Evolutionary conservation across 2,329 filamentous ascomycete species (phyloP).

Genomic region (Parafenestella ontariensis): DNA sequence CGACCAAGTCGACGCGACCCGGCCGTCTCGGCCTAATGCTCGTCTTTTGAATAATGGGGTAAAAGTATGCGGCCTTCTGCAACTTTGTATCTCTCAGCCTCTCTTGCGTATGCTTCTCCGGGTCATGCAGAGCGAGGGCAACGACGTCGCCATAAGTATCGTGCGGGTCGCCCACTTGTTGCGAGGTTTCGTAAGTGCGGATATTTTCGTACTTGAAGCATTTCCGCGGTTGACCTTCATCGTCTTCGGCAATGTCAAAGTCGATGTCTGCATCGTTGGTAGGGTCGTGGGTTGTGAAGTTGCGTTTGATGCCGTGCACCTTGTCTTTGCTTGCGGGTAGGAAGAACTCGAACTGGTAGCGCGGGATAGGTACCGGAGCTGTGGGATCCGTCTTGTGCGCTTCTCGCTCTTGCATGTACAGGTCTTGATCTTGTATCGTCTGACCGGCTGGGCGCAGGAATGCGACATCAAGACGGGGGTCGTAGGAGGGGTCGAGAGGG

Average conservation of each 20-base stretch:
- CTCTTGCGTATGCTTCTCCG: slow-evolving; percentile 48
- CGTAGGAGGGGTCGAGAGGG: slow-evolving; percentile 56
- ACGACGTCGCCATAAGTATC: slow-evolving; percentile 63
- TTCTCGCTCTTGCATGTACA: slow-evolving; percentile 56
- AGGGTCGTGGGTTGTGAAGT: slow-evolving; percentile 61
- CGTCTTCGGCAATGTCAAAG: slow-evolving; percentile 46
- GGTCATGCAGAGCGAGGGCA: slow-evolving; percentile 65
- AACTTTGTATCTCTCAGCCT: slow-evolving; percentile 44
- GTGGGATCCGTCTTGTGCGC: slow-evolving; percentile 55
- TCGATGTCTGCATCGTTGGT: slow-evolving; percentile 54
- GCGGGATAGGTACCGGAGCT: slow-evolving; percentile 59
- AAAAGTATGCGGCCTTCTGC: slow-evolving; percentile 66
- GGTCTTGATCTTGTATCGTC: slow-evolving; percentile 59
- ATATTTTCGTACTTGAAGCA: slow-evolving; percentile 64
- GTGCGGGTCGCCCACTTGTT: slow-evolving; percentile 59
- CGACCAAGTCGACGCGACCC: slow-evolving; percentile 47
- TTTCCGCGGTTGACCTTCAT: slow-evolving; percentile 57
- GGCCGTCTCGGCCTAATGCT: slow-evolving; percentile 57
- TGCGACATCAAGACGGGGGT: slow-evolving; percentile 66
- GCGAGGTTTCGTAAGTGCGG: slow-evolving; percentile 66
- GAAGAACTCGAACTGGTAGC: slow-evolving; percentile 68
- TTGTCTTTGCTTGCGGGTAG: slow-evolving; percentile 58
- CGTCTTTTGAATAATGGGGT: slow-evolving; percentile 65
- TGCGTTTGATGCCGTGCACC: slow-evolving; percentile 61
- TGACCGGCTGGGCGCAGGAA: slow-evolving; percentile 63